Base-by-base conservation (phyloP, 2,329 filamentous ascomycete species). In the Cordyceps cicadae region DNA sequence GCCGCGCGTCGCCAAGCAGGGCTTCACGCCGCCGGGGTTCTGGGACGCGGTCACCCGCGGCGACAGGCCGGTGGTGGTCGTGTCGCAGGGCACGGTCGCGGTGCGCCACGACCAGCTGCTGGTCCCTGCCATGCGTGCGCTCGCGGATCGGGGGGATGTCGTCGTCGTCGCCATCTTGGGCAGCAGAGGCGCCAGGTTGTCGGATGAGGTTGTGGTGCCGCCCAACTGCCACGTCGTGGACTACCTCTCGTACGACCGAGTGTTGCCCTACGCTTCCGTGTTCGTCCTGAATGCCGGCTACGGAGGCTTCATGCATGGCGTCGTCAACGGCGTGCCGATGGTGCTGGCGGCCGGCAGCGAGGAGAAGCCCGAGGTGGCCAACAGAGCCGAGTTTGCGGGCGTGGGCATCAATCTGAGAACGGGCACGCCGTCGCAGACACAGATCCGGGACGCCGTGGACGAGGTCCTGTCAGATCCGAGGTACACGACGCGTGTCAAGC, bases 271-370 rank as follows among this genome's bases (percentile, higher is more conserved):
- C 65, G 70, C 71, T 37, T 77, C 75, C 46, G 71, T 78, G 0
- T 78, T 81, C 32, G 70, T 82, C 17, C 73, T 73, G 12, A 82
- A 81, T 53, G 79, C 74, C 12, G 78, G 79, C 3, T 82, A 79
- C 60, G 77, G 79, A 8, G 59, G 50, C 14, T 61, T 61, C 46
- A 55, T 53, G 11, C 59, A 61, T 15, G 59, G 50, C 19, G 37
- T 61, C 6, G 37, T 61, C 15, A 61, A 61, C 26, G 59, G 59
- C 17, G 52, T 61, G 5, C 59, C 59, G 17, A 50, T 50, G 39
- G 59, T 61, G 19, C 15, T 61, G 19, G 59, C 59, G 17, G 59
- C 52, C 5, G 51, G 12, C 11, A 19, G 32, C 1, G 59, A 61
- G 43, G 59, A 61, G 5, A 61, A 61, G 46, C 59, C 52, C 15